Base-by-base conservation (phyloP, 164 flowering plant genomes). In the Saururus chinensis region DNA sequence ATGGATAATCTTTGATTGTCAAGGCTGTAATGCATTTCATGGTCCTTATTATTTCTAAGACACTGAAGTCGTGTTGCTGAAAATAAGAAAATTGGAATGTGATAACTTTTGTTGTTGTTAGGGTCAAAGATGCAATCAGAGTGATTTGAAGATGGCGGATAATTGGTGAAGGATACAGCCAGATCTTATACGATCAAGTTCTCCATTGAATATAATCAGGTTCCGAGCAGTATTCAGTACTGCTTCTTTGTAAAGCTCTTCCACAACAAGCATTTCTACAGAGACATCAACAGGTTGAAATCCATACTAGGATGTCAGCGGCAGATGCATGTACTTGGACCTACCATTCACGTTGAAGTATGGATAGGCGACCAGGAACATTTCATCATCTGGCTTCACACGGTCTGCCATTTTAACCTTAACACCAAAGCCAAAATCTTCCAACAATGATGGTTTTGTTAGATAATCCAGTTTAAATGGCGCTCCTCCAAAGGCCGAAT, bases 251-350 rank as follows among this genome's bases (percentile, higher is more conserved):
- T 81, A 87, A 40, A 87, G 95, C 77, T 92, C 98, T 74, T 92
- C 92, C 69, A 89, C 96, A 60, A 87, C 93, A 73, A 92, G 95
- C 96, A 92, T 92, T 76, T 92, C 98, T 89, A 78, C 16, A 57
- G 49, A 66, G 21, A 56, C 57, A 30, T 14, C 49, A 56, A 35
- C 20, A 63, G 24, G 45, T 48, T 53, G 51, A 45, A 64, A 51
- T 45, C 14, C 49, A 45, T 45, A 17, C 17, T 12, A 52, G 17
- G 65, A 23, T 17, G 48, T 55, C 20, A 63, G 24, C 21, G 24
- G 42, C 23, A 48, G 65, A 70, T 9, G 24, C 56, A 40, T 17
- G n/a, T 53, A 51, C 42, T 56, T 65, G 60, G 54, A 54, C 24
- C 53, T 81, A 82, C 92, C 96, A 72, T 87, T 84, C 64, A 92